Base-by-base conservation (phyloP, 768 basidiomycete species). In the Vishniacozyma victoriae region DNA sequence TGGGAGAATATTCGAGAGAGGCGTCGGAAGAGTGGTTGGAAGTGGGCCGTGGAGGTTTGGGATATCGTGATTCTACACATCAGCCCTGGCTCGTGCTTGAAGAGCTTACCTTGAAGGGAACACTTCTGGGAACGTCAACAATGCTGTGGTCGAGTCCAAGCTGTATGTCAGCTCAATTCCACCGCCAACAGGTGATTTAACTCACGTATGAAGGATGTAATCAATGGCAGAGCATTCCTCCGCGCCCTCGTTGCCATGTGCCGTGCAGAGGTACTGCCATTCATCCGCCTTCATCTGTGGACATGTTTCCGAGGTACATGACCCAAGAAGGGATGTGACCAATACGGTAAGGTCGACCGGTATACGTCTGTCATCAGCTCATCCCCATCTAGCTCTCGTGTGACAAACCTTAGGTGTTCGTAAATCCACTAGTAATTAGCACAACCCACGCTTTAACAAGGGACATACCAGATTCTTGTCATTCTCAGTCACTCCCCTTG, bases 261-360 rank as follows among this genome's bases (percentile, higher is more conserved):
- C 92, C 31, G 92, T 90, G 59, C 93, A 97, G 5, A 96, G 75
- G 72, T 95, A 97, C 23, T 88, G 78, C 93, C 93, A 96, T 76
- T 96, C 89, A 46, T 87, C 88, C n/a, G 92, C 91, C 72, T 92
- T 92, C 93, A 99, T 99, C 73, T 93, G 85, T 1, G 91, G 88
- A 76, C 93, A 99, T 9, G 84, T 80, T 27, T 78, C 73, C 31
- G 87, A 81, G 12, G 84, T 87, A 67, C 92, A 97, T 31, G 54
- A 46, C 3, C 45, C 39, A 5, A 72, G 42, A 11, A 73, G 61
- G 6, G 65, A 56, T 14, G 55, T 62, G 25, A 72, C 24, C 7
- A 73, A 62, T 0, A 69, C 61, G 1, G 70, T 70, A 6, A 72
- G 60, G 37, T 73, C 72, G 16, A 65, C 64, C 1, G 72, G 72